phyloP scores from a whole-genome alignment of 2,329 filamentous ascomycete genomes.

The Pseudogymnoascus sp. region DNA sequence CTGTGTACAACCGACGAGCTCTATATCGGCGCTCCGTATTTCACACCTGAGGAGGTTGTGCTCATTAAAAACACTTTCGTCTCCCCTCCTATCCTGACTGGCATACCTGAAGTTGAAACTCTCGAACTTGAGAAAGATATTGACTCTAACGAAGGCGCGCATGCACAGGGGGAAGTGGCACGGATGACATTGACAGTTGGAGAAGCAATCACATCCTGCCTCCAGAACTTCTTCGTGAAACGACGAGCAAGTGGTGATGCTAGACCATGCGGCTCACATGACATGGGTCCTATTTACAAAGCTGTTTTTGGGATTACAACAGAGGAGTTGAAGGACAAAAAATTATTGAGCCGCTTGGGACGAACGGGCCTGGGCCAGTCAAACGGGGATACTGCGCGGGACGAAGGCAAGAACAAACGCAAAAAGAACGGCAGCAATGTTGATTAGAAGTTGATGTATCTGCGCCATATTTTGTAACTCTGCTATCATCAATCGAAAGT shows the following conservation, averaged over 20 bases:
- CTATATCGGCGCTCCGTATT: conserved; percentile 25
- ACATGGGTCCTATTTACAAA: conserved; percentile 19
- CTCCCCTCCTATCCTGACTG: conserved; percentile 7
- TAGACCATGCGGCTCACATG: conserved; percentile 25
- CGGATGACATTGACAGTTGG: conserved; percentile 19
- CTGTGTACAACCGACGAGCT: conserved; percentile 20
- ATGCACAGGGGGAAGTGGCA: background rate
- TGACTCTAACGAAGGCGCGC: conserved; percentile 3
- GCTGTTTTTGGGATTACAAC: conserved; percentile 18
- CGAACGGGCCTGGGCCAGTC: conserved; percentile 14
- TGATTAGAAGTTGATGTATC: background rate
- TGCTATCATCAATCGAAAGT: background rate
- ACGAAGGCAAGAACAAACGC: conserved; percentile 10
- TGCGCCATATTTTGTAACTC: background rate
- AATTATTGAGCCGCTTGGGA: conserved; percentile 17
- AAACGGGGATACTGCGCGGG: background rate
- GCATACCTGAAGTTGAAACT: conserved; percentile 13
- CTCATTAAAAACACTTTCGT: conserved; percentile 18
- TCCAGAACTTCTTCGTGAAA: conserved; percentile 24
- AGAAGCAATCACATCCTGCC: conserved; percentile 17
- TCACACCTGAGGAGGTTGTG: conserved; percentile 19
- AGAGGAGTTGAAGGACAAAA: conserved; percentile 16
- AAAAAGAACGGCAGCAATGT: conserved; percentile 12
- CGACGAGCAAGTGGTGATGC: conserved; percentile 25
- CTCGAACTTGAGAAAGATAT: background rate